phyloP scores from a whole-genome alignment of 1,284 basidiomycete species.

The Irpex sp. region DNA sequence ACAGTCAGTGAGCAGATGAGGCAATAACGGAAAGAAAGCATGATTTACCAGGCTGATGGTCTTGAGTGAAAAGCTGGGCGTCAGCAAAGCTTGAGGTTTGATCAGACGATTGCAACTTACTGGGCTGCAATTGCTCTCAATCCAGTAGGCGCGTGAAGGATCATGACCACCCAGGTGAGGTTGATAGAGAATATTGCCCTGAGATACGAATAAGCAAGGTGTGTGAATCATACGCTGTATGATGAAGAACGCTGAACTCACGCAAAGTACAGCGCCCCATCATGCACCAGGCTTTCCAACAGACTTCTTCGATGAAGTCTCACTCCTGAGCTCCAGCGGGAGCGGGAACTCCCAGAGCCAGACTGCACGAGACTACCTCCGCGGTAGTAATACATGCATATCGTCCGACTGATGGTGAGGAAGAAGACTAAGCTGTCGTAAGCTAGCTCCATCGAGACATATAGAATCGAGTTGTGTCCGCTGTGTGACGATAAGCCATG shows the following conservation, averaged over 20 bases:
- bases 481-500: neutral
- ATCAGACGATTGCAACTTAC: neutral
- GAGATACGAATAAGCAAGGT: neutral
- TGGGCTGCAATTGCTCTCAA: neutral
- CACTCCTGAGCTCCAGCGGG: neutral
- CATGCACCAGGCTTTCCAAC: neutral
- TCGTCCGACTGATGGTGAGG: neutral
- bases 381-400: neutral
- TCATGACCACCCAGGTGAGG: conserved; percentile 5
- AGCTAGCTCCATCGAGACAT: conserved; percentile 3
- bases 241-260: neutral
- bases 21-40: neutral
- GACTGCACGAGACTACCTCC: neutral
- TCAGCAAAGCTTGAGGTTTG: neutral
- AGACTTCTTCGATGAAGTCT: neutral
- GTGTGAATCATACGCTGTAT: neutral
- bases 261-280: neutral
- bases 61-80: neutral
- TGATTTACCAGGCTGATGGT: neutral
- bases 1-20: neutral
- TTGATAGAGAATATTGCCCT: conserved; percentile 6
- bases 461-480: neutral
- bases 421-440: neutral
- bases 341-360: neutral
- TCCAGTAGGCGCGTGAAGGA: neutral